Base-by-base conservation (phyloP, 352 stramenopile genomes). In the Peronospora farinosa region DNA sequence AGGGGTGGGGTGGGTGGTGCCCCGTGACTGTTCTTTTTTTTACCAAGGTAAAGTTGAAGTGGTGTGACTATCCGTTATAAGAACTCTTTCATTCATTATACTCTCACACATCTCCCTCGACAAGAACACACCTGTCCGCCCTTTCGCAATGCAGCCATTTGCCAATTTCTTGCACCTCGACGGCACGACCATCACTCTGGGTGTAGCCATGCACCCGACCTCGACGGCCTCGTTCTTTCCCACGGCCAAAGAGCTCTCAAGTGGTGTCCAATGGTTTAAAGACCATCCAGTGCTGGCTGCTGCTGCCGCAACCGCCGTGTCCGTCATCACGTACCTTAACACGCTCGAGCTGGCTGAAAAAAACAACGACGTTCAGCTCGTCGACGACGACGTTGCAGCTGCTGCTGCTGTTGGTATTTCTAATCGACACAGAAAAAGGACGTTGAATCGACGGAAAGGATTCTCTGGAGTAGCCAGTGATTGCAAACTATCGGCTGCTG, bases 281-380 rank as follows among this genome's bases (percentile, higher is more conserved):
- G 80, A 93, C 48, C 83, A 93, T 54, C 83, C 83, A 21, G 74
- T 93, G 39, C 69, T 90, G 19, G 80, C 78, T 19, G 77, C 80
- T 0, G 83, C 78, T 1, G 83, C 83, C 13, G 83, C 80, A 45
- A 89, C 83, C 1, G 78, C 83, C 36, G 78, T 93, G 38, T 90
- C 78, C 11, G 74, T 90, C 47, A 86, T 92, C 64, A 92, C 80
- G 38, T 92, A 89, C 57, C 64, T 83, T 40, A 85, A 86, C 57
- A 67, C 78, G 43, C 55, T 70, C 33, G 65, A 74, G 32, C 43
- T 64, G 40, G 40, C 51, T 8, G 49, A 61, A 42, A 49, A 35
- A 4, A n/a, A n/a, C n/a, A n/a, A 1, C 19, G 50, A 65, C 10
- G 56, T 23, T 15, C 17, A 42, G 0, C 23, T 15, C 7, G 41